These are phyloP conservation scores for Dunaliella primolecta DNA, from an alignment of 139 green algal species.

Conservation along the genomic window DNA sequence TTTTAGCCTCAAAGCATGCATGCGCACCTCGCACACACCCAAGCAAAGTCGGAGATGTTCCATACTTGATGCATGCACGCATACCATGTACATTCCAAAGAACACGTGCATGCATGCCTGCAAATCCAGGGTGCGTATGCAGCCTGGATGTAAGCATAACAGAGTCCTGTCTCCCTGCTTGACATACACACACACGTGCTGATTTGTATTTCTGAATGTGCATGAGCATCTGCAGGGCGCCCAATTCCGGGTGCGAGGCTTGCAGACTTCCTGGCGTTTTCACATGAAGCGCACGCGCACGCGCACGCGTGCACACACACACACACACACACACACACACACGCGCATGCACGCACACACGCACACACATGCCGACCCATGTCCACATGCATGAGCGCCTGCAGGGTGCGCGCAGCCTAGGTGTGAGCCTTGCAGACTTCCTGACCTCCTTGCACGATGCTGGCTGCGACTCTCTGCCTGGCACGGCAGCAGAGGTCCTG, in stretches of 20 bases:
- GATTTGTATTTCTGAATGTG: neutral
- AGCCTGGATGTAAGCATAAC: no score
- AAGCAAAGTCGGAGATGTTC: no score
- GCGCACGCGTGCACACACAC: neutral
- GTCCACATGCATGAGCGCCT: neutral
- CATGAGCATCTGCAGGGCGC: slow-evolving; percentile 51
- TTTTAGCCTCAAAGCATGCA: no score
- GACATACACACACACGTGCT: neutral
- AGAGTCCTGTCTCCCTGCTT: no score
- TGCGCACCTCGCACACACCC: no score
- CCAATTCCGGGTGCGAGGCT: slow-evolving; percentile 50
- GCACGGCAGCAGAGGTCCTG: slow-evolving; percentile 88
- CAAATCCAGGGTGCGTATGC: no score
- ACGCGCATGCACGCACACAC: slow-evolving; percentile 8
- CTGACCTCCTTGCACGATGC: slow-evolving; percentile 53
- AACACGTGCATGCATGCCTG: no score
- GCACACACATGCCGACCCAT: neutral
- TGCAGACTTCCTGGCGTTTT: slow-evolving; percentile 43
- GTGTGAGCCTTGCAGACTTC: slow-evolving; percentile 44
- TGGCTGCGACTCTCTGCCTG: slow-evolving; percentile 76
- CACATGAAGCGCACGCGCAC: slow-evolving; percentile 24
- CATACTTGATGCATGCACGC: no score
- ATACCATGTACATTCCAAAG: no score
- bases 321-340: neutral
- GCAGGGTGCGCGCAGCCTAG: slow-evolving; percentile 64